Evolutionary conservation across 148 eudicot species (phyloP), one percentile per base, ranked within the genome.

Genomic region (Dysphania ambrosioides): DNA sequence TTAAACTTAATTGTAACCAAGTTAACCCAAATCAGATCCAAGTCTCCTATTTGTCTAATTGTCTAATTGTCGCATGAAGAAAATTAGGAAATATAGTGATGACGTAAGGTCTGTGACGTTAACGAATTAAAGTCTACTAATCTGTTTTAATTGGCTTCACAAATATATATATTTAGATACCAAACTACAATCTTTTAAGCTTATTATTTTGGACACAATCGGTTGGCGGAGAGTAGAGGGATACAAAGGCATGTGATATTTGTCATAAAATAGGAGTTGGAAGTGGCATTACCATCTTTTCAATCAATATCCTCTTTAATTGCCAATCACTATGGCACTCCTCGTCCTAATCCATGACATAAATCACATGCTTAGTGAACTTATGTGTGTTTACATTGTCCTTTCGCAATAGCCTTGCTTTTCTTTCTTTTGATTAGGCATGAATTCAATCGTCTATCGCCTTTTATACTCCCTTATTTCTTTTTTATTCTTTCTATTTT

Each of bases 221-320:
- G 30, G 40, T 66, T 66, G 40, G 51, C n/a, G 12, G 30, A 66
- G 26, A 34, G 5, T 21, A 65, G 44, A 34, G 31, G 1, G 40
- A 38, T 66, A 8, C 70, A 38, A 38, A 24, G 18, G 30, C 70
- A 66, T 66, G 70, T 66, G 47, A 66, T n/a, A n/a, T 35, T 66
- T 66, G 31, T 11, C 8, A 38, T 38, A 12, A 3, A 13, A 9
- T 8, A 36, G 24, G 26, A 63, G n/a, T 32, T 32, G 34, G 12
- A 63, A 63, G 67, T 63, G 67, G 41, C 10, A 62, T 15, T 3
- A 30, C 30, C 7, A 34, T 64, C 9, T 34, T 32, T 31, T 64
- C 66, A 64, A 34, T 36, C 13, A 34, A 34, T 19, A 65, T 23
- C 8, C 26, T 66, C 30, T 31, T 24, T 66, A 66, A 66, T 18